A percentile compares a stretch with the other conserved stretches of the same genome.
Conservation (phyloP, 2,329 filamentous ascomycete genomes). For the Colletotrichum tropicicola region DNA sequence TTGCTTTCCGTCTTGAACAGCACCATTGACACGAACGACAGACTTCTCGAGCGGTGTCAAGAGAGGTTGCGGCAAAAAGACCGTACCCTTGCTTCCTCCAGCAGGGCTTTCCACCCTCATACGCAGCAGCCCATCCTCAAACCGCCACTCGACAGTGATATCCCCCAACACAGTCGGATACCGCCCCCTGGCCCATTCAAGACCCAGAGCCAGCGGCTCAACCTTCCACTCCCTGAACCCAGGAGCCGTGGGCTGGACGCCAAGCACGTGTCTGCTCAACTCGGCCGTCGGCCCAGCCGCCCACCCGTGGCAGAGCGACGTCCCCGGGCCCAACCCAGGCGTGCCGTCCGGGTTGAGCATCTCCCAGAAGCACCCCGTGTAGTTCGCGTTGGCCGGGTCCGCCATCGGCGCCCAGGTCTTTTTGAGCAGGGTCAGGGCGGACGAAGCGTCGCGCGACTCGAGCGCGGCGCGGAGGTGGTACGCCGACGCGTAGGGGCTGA, state of each 20-base stretch:
- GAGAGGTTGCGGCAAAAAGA: neutral
- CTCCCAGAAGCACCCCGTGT: slow-evolving; percentile 42
- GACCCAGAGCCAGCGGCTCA: slow-evolving; percentile 32
- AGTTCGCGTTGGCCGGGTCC: slow-evolving; percentile 34
- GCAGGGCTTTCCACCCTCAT: slow-evolving; percentile 17
- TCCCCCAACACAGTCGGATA: neutral
- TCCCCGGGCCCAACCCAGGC: slow-evolving; percentile 37
- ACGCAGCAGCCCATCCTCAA: slow-evolving; percentile 4
- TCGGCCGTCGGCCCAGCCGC: slow-evolving; percentile 42
- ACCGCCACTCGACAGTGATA: slow-evolving; percentile 10
- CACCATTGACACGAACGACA: neutral
- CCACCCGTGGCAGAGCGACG: slow-evolving; percentile 45
- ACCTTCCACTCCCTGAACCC: slow-evolving; percentile 35
- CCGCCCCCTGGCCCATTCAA: slow-evolving; percentile 28
- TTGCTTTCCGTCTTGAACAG: neutral
- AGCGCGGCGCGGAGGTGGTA: slow-evolving; percentile 43
- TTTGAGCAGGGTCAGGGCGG: slow-evolving; percentile 30
- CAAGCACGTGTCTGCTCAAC: slow-evolving; percentile 35
- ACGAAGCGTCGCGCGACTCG: slow-evolving; percentile 16
- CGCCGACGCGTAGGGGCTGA: slow-evolving; percentile 39
- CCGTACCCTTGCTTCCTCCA: neutral
- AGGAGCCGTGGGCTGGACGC: slow-evolving; percentile 32
- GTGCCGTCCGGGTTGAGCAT: slow-evolving; percentile 34
- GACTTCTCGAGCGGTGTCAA: neutral
- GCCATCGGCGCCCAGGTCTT: slow-evolving; percentile 40